A percentile compares a stretch with the other conserved stretches of the same genome.
Conservation (phyloP, 2,329 filamentous ascomycete genomes). For the Pochonia chlamydosporia region DNA sequence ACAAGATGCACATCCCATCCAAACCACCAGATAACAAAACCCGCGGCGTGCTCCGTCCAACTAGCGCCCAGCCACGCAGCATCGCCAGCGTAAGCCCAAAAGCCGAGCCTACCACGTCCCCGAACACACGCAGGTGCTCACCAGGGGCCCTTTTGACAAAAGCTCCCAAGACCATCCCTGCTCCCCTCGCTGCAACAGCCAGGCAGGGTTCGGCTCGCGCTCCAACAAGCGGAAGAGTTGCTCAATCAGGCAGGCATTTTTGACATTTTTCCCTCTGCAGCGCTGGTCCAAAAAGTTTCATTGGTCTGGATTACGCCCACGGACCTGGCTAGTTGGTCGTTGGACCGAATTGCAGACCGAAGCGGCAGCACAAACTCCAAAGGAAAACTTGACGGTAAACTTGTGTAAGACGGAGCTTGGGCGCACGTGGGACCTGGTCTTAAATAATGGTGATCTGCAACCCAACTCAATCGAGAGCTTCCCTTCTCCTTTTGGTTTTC, state of each 20-base stretch:
- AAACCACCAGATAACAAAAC: too few species aligned
- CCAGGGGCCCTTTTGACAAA: too few species aligned
- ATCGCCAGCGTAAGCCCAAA: neutral
- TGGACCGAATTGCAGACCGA: neutral
- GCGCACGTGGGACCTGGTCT: neutral
- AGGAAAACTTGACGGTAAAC: neutral
- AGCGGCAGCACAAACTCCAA: neutral
- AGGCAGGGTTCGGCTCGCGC: too few species aligned
- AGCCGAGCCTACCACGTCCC: neutral
- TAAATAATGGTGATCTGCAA: neutral
- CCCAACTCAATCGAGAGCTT: neutral
- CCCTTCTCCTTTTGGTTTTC: neutral
- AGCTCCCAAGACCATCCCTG: too few species aligned
- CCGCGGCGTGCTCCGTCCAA: neutral
- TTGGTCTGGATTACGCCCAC: neutral
- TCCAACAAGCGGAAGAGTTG: neutral
- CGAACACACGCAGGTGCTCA: neutral
- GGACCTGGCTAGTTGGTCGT: neutral
- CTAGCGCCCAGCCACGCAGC: too few species aligned
- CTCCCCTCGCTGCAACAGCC: too few species aligned
- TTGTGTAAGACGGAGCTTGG: neutral
- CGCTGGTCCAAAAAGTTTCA: neutral
- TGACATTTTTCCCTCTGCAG: neutral
- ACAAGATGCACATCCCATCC: too few species aligned
- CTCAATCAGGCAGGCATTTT: slow-evolving; percentile 7